Percentiles rank a stretch among this genome's conserved stretches.
phyloP scores from a whole-genome alignment of 2,329 filamentous ascomycete species.

The Alternaria arbusti region DNA sequence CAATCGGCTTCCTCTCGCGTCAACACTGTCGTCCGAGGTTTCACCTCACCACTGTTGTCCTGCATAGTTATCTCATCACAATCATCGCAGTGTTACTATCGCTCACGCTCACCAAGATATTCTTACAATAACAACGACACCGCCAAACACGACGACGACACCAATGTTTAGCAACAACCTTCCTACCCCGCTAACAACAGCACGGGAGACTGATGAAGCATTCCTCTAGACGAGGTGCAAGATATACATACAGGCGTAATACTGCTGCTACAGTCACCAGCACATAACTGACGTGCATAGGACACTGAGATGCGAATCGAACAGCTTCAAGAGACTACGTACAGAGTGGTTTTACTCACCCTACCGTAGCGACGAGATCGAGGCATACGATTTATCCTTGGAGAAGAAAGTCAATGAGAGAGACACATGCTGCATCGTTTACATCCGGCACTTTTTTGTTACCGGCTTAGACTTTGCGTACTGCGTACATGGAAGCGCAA shows the following conservation, averaged over 20 bases:
- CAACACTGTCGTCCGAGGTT: background rate
- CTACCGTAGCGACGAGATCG: conserved; percentile 5
- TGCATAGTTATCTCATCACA: background rate
- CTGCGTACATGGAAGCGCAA: conserved; percentile 18
- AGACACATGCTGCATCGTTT: conserved; percentile 16
- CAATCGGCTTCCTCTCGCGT: background rate
- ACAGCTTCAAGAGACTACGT: background rate
- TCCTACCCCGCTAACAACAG: background rate
- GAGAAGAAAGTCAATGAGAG: background rate
- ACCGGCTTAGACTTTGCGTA: conserved; percentile 19
- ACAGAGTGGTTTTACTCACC: conserved; percentile 9
- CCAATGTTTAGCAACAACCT: background rate
- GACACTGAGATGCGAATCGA: background rate
- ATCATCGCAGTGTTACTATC: background rate
- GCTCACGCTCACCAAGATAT: background rate
- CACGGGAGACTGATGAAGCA: conserved; percentile 12
- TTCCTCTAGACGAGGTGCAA: conserved; percentile 5
- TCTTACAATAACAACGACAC: background rate
- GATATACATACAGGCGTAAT: conserved; percentile 13
- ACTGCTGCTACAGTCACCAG: background rate
- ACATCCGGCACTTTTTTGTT: conserved; percentile 21
- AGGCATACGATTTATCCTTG: background rate
- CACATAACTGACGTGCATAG: background rate
- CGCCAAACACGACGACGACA: background rate
- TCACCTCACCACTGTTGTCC: background rate